These are phyloP conservation scores for Candida pseudoglaebosa DNA, from an alignment of 805 yeast species.

Conservation along the genomic window DNA sequence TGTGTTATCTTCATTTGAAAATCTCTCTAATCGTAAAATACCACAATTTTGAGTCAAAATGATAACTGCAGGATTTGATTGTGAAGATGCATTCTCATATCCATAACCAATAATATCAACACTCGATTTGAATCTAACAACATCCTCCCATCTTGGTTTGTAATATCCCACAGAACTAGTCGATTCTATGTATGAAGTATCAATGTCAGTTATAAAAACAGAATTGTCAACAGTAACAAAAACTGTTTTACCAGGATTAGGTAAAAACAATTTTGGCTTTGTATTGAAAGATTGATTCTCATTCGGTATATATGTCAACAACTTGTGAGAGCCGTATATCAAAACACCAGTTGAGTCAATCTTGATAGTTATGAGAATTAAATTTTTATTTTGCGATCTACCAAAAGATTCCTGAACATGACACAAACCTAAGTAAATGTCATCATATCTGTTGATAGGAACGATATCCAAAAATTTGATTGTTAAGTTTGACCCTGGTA, in stretches of 20 bases:
- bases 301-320: conserved; percentile 39
- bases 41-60: conserved; percentile 55
- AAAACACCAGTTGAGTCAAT: conserved; percentile 48
- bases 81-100: conserved; percentile 35
- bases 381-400: conserved; percentile 18
- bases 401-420: conserved; percentile 15
- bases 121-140: conserved; percentile 51
- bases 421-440: conserved; percentile 41
- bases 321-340: conserved; percentile 61
- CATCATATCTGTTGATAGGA: conserved; percentile 31
- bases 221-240: conserved; percentile 58
- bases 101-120: conserved; percentile 59
- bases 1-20: conserved; percentile 14
- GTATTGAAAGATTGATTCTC: conserved; percentile 8
- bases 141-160: conserved; percentile 76
- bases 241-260: conserved; percentile 56
- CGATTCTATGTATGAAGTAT: conserved; percentile 26
- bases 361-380: conserved; percentile 52
- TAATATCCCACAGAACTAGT: conserved; percentile 21
- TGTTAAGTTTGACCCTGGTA: conserved; percentile 44
- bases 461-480: conserved; percentile 61
- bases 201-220: conserved; percentile 62
- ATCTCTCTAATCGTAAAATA: conserved; percentile 55
- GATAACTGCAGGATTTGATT: conserved; percentile 42
- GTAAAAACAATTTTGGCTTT: conserved; percentile 51